Conservation (phyloP, 2,329 filamentous ascomycete genomes). For the Aspergillus pseudoterreus region DNA sequence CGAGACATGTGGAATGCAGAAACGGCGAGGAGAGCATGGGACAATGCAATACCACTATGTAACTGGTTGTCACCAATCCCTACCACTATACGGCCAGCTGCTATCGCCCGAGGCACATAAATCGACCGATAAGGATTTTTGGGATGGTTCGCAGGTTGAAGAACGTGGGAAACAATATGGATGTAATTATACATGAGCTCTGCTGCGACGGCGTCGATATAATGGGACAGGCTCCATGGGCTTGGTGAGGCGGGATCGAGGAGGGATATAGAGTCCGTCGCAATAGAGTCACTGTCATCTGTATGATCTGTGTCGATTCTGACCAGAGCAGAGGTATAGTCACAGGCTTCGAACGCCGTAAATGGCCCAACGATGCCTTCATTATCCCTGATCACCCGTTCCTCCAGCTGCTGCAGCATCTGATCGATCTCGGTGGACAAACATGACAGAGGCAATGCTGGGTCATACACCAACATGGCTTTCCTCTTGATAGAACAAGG, state of each 20-base stretch:
- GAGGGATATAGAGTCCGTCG: not conserved
- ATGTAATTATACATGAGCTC: conserved; percentile 8
- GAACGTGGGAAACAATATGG: conserved; percentile 3
- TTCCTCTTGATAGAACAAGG: conserved; percentile 1
- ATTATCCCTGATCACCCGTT: too few species aligned
- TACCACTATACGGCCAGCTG: not conserved
- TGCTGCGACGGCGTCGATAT: not conserved
- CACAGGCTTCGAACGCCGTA: not conserved
- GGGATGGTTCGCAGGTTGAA: conserved; percentile 1
- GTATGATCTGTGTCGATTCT: not conserved
- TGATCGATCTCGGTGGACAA: not conserved
- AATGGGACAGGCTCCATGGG: not conserved
- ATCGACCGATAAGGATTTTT: conserved; percentile 5
- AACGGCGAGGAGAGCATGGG: conserved; percentile 1
- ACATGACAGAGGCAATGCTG: not conserved
- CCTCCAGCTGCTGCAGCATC: not conserved
- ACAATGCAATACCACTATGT: not conserved
- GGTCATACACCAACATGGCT: conserved; percentile 1
- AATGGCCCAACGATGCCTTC: not conserved
- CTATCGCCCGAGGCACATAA: not conserved
- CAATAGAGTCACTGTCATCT: not conserved
- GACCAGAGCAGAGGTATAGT: not conserved
- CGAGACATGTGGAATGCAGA: conserved; percentile 4
- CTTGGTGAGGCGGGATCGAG: not conserved
- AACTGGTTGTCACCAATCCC: not conserved